A percentile compares a stretch with the other conserved stretches of the same genome.
Evolutionary conservation across 2,329 filamentous ascomycete genomes (phyloP).

Genomic region (Helotiales sp.): DNA sequence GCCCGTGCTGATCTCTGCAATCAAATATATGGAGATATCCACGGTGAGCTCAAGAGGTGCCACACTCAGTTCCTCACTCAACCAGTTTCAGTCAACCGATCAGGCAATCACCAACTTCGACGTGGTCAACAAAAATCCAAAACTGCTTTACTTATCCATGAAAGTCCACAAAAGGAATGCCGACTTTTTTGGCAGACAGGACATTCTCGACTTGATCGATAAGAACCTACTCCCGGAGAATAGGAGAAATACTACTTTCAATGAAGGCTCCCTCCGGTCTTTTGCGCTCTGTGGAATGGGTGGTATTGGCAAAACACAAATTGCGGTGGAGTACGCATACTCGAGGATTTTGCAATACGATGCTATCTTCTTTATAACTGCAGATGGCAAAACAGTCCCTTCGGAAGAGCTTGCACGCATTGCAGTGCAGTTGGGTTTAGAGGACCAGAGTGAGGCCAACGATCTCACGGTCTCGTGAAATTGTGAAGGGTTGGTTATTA

Average conservation of each 20-base stretch:
- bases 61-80: no score
- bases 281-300: conserved; percentile 26
- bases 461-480: background rate
- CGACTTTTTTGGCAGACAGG: conserved; percentile 3
- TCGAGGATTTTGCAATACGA: conserved; percentile 10
- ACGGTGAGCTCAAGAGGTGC: no score
- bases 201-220: conserved; percentile 4
- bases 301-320: conserved; percentile 30
- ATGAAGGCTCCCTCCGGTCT: background rate
- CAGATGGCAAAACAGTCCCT: conserved; percentile 14
- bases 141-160: no score
- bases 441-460: background rate
- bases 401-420: background rate
- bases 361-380: conserved; percentile 27
- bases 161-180: no score
- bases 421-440: conserved; percentile 6
- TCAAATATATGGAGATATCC: no score
- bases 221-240: conserved; percentile 1
- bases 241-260: conserved; percentile 2
- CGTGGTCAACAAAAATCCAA: no score
- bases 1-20: no score
- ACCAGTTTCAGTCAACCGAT: no score
- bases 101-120: no score
- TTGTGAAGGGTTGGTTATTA: background rate
- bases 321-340: conserved; percentile 27